Percentiles rank a stretch among this genome's conserved stretches.
Evolutionary conservation across 148 eudicot genomes (phyloP).

Genomic region (Rhododendron williamsianum): DNA sequence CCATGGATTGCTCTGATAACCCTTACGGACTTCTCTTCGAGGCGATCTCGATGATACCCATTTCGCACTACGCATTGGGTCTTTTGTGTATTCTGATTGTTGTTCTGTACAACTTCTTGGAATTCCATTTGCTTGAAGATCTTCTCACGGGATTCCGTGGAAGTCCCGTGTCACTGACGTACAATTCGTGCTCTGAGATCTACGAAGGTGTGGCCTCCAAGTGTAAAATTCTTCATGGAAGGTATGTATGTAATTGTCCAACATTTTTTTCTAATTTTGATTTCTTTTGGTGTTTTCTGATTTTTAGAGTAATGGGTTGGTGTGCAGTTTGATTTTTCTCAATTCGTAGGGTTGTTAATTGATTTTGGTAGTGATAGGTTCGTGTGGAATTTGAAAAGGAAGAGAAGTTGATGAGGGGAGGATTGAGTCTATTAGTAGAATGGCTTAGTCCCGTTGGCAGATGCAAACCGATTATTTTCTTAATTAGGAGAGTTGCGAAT

Average conservation of each 20-base stretch:
- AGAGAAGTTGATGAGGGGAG: neutral
- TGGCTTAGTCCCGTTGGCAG: neutral
- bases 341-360: neutral
- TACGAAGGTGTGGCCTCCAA: slow-evolving; percentile 69
- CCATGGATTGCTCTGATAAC: slow-evolving; percentile 24
- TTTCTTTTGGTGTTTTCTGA: neutral
- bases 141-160: slow-evolving; percentile 66
- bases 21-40: slow-evolving; percentile 41
- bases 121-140: slow-evolving; percentile 64
- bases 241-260: slow-evolving; percentile 30
- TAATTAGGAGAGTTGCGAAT: neutral
- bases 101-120: slow-evolving; percentile 62
- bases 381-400: neutral
- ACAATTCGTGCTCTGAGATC: slow-evolving; percentile 46
- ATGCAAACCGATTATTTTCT: neutral
- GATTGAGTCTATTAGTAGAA: neutral
- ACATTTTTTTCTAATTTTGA: neutral
- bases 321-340: neutral
- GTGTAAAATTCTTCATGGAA: slow-evolving; percentile 70
- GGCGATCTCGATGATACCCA: slow-evolving; percentile 42
- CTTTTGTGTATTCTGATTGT: slow-evolving; percentile 16
- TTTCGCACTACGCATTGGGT: slow-evolving; percentile 46
- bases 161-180: slow-evolving; percentile 38
- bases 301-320: neutral
- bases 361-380: neutral